phyloP scores from a whole-genome alignment of 331 rosid genomes.

The Rhamnella rubrinervis region DNA sequence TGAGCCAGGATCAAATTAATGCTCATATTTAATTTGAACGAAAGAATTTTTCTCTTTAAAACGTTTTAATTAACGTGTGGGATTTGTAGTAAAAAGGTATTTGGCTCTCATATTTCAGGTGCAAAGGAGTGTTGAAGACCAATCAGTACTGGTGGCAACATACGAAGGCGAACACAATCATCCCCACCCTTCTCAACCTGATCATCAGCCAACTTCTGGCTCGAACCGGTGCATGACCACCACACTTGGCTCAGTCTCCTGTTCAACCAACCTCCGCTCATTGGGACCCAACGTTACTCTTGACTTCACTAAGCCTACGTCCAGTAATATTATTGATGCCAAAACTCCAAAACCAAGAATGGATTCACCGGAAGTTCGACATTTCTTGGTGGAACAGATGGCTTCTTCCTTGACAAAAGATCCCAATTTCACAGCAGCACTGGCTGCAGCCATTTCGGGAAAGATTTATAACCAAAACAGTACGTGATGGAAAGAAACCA shows the following conservation, averaged over 20 bases:
- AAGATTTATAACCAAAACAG: slow-evolving; percentile 42
- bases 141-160: slow-evolving; percentile 79
- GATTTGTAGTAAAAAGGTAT: background rate
- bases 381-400: slow-evolving; percentile 87
- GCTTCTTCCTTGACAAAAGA: slow-evolving; percentile 95
- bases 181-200: slow-evolving; percentile 55
- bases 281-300: slow-evolving; percentile 47
- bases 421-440: slow-evolving; percentile 88
- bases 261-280: slow-evolving; percentile 40
- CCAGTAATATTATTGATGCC: slow-evolving; percentile 33
- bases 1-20: background rate
- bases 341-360: slow-evolving; percentile 36
- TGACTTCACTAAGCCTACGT: slow-evolving; percentile 59
- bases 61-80: background rate
- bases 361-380: slow-evolving; percentile 54
- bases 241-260: slow-evolving; percentile 38
- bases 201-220: slow-evolving; percentile 42
- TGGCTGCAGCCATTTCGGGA: slow-evolving; percentile 93
- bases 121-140: slow-evolving; percentile 95
- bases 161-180: slow-evolving; percentile 99
- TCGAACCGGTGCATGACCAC: slow-evolving; percentile 34
- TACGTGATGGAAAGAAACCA: slow-evolving; percentile 12
- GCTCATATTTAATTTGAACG: background rate
- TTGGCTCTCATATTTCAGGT: slow-evolving; percentile 47
- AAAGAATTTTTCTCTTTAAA: too few relatives aligned